Evolutionary conservation across 2,329 filamentous ascomycete genomes (phyloP).

Genomic region (Fusarium redolens): DNA sequence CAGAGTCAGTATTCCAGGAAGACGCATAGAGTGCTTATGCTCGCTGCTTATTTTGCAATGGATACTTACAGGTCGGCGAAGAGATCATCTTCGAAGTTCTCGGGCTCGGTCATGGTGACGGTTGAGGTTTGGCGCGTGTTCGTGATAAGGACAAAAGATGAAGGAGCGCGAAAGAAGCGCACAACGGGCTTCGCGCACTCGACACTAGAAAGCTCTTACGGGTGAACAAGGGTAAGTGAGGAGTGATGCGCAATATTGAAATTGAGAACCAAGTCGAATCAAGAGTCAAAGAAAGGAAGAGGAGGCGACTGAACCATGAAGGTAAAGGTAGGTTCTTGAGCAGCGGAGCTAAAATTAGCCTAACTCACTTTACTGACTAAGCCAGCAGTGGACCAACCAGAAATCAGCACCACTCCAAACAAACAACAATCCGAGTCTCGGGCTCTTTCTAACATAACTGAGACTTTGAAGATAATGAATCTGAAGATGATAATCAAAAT

Average conservation of each 20-base stretch:
- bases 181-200: not conserved
- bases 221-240: not conserved
- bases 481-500: not conserved
- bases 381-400: conserved; percentile 16
- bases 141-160: conserved; percentile 12
- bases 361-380: conserved; percentile 39
- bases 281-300: conserved; percentile 25
- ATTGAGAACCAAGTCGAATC: conserved; percentile 8
- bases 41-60: not conserved
- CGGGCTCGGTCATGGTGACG: conserved; percentile 77
- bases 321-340: conserved; percentile 30
- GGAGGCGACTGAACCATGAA: conserved; percentile 31
- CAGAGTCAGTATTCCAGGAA: conserved; percentile 7
- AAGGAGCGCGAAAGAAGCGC: conserved; percentile 13
- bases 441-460: not conserved
- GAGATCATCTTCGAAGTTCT: conserved; percentile 91
- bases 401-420: conserved; percentile 6
- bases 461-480: not conserved
- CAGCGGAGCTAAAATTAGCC: conserved; percentile 23
- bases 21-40: not conserved
- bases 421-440: not conserved
- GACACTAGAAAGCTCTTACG: not conserved
- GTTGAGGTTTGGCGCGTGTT: conserved; percentile 15
- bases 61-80: conserved; percentile 88
- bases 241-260: not conserved